phyloP scores from a whole-genome alignment of 2,329 filamentous ascomycete genomes.

The Clarireedia sp. region DNA sequence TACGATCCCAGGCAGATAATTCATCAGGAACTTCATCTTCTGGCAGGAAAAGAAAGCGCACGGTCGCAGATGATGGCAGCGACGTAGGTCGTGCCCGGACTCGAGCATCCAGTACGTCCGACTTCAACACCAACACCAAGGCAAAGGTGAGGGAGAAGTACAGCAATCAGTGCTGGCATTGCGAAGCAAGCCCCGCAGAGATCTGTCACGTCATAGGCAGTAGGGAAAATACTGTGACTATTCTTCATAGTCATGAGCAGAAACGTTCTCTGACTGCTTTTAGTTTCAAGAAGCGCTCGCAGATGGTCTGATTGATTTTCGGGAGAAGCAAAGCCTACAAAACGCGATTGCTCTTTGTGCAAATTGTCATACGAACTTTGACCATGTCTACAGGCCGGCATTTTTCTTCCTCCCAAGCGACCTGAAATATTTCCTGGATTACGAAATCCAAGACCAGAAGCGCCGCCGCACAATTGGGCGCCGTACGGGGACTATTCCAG shows the following conservation, averaged over 20 bases:
- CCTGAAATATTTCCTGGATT: slow-evolving; percentile 18
- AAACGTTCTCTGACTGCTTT: slow-evolving; percentile 9
- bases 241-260: not conserved
- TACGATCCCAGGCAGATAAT: slow-evolving; percentile 11
- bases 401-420: slow-evolving; percentile 19
- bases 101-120: slow-evolving; percentile 16
- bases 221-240: slow-evolving; percentile 17
- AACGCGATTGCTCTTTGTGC: slow-evolving; percentile 16
- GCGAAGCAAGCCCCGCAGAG: slow-evolving; percentile 15
- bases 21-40: slow-evolving; percentile 15
- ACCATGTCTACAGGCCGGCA: slow-evolving; percentile 15
- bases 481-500: slow-evolving; percentile 15
- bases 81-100: slow-evolving; percentile 13
- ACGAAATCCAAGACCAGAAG: slow-evolving; percentile 16
- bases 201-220: slow-evolving; percentile 18
- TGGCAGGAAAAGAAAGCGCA: slow-evolving; percentile 2
- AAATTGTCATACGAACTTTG: slow-evolving; percentile 17
- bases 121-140: slow-evolving; percentile 17
- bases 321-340: slow-evolving; percentile 12
- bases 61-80: slow-evolving; percentile 13
- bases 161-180: slow-evolving; percentile 19
- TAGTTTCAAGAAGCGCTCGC: slow-evolving; percentile 15
- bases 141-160: slow-evolving; percentile 15
- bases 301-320: not conserved
- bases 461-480: slow-evolving; percentile 15